These are phyloP conservation scores for Blastocystis sp. DNA, from an alignment of 352 stramenopile species.

Conservation along the genomic window DNA sequence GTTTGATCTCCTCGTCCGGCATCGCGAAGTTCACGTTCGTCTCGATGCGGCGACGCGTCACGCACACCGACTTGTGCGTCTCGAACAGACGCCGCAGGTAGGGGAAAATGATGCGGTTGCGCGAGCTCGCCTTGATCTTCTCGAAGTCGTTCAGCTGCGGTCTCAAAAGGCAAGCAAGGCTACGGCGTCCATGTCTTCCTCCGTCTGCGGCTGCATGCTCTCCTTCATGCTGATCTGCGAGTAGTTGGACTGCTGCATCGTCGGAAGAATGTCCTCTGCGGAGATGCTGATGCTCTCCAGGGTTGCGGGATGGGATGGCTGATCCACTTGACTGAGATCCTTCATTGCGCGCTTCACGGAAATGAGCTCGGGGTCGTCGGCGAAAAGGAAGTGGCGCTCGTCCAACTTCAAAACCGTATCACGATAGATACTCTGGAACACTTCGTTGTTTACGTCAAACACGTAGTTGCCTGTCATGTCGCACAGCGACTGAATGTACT, in stretches of 20 bases:
- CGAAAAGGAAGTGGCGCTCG: conserved; percentile 36
- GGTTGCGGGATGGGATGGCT: not conserved
- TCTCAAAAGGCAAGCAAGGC: not conserved
- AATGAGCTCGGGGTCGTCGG: conserved; percentile 25
- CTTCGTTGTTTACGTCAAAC: not conserved
- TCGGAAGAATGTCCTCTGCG: not conserved
- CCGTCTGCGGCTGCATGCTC: not conserved
- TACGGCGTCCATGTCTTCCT: conserved; percentile 23
- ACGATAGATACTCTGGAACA: conserved; percentile 3
- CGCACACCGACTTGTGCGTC: conserved; percentile 4
- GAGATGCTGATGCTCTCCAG: not conserved
- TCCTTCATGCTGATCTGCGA: not conserved
- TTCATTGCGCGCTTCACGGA: not conserved
- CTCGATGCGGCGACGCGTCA: conserved; percentile 5
- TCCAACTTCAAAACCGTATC: conserved; percentile 33
- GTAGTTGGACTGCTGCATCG: not conserved
- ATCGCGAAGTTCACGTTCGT: not conserved
- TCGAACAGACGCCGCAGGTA: conserved; percentile 37
- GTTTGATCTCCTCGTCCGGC: conserved; percentile 24
- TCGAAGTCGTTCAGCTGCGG: conserved; percentile 1
- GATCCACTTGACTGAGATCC: not conserved
- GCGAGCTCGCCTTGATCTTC: not conserved
- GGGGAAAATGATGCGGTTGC: conserved; percentile 33
- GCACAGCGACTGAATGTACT: not conserved
- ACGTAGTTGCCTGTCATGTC: conserved; percentile 22